A percentile compares a stretch with the other conserved stretches of the same genome.
These are phyloP conservation scores for Phialocephala subalpina DNA, from an alignment of 2,329 filamentous ascomycete species.

Conservation along the genomic window DNA sequence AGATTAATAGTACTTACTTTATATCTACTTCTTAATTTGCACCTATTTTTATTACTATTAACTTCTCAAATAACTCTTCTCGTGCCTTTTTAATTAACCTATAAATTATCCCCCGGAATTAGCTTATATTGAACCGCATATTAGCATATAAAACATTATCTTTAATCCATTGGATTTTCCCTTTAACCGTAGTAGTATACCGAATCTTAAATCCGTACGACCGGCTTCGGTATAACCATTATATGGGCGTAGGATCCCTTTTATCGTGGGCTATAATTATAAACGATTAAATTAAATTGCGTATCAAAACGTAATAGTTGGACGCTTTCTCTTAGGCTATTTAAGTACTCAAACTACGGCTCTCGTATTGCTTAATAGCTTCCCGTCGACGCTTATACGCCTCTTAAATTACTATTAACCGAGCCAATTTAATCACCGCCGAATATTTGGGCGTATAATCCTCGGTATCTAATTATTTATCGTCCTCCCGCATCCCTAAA, in stretches of 20 bases:
- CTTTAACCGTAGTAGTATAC: slow-evolving; percentile 24
- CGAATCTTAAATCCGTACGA: slow-evolving; percentile 26
- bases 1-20: too few relatives aligned
- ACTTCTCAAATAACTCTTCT: too few relatives aligned
- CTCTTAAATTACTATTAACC: slow-evolving; percentile 26
- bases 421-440: slow-evolving; percentile 10
- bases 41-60: too few relatives aligned
- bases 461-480: background rate
- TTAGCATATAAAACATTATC: too few relatives aligned
- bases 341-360: too few relatives aligned
- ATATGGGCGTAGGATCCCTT: background rate
- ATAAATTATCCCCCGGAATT: too few relatives aligned
- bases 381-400: slow-evolving; percentile 12
- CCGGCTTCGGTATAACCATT: slow-evolving; percentile 23
- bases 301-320: background rate
- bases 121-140: too few relatives aligned
- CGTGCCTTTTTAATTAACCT: too few relatives aligned
- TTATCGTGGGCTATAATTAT: background rate
- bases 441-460: too few relatives aligned
- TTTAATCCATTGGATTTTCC: slow-evolving; percentile 14
- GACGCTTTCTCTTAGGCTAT: too few relatives aligned
- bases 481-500: slow-evolving; percentile 22
- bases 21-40: too few relatives aligned
- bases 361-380: slow-evolving; percentile 8
- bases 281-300: background rate